Conservation (phyloP, 1,284 basidiomycete species). For the Schizophyllum commune region DNA sequence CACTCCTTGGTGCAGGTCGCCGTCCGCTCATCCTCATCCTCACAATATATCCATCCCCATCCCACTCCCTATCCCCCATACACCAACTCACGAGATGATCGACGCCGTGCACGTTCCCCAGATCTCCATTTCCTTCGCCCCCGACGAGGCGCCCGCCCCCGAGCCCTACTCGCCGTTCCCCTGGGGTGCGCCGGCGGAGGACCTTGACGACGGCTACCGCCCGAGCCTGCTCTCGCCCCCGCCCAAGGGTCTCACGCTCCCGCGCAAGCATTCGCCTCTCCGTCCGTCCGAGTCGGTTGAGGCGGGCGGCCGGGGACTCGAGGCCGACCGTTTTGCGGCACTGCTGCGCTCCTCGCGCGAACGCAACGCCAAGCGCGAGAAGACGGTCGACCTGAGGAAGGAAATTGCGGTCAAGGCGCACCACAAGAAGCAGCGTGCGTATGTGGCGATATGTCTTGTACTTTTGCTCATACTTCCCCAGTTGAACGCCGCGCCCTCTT, state of each 20-base stretch:
- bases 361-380: conserved; percentile 39
- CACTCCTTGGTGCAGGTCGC: conserved; percentile 29
- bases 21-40: conserved; percentile 15
- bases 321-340: conserved; percentile 53
- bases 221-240: conserved; percentile 53
- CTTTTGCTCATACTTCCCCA: conserved; percentile 18
- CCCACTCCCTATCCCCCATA: too few species aligned
- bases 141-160: conserved; percentile 36
- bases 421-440: conserved; percentile 66
- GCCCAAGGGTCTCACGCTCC: conserved; percentile 27
- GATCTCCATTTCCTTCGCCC: conserved; percentile 62
- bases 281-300: conserved; percentile 31
- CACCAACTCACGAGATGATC: conserved; percentile 6
- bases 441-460: not conserved
- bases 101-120: conserved; percentile 43
- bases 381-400: conserved; percentile 54
- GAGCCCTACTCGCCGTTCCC: conserved; percentile 60
- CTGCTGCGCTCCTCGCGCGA: conserved; percentile 52
- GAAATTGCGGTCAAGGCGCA: conserved; percentile 68
- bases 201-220: conserved; percentile 45
- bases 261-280: conserved; percentile 39
- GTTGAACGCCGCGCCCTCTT: conserved; percentile 69
- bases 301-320: conserved; percentile 43
- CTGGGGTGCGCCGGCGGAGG: conserved; percentile 16
- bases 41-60: too few species aligned